Percentiles rank a stretch among this genome's conserved stretches.
These are phyloP conservation scores for Claviceps sp. DNA, from an alignment of 2,329 filamentous ascomycete species.

Conservation along the genomic window DNA sequence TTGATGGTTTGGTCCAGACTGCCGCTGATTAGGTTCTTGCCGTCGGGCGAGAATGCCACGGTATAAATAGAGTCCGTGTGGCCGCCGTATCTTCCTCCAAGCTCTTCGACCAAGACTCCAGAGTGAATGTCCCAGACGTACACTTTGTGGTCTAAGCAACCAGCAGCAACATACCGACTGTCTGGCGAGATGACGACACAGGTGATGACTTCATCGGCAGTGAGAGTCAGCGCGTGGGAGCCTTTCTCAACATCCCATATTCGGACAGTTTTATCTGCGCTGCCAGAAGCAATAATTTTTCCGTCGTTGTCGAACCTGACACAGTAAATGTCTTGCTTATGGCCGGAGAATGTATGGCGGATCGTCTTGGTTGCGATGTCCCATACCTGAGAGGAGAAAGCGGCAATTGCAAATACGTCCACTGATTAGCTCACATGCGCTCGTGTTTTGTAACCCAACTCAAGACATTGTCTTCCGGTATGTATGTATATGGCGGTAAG, in stretches of 20 bases:
- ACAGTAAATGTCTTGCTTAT: conserved; percentile 97
- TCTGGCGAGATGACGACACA: conserved; percentile 96
- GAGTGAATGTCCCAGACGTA: conserved; percentile 88
- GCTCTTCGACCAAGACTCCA: conserved; percentile 75
- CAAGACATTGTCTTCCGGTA: too few species aligned
- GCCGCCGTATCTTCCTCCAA: conserved; percentile 73
- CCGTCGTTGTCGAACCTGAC: conserved; percentile 90
- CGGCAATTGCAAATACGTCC: not conserved
- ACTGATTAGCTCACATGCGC: conserved; percentile 6
- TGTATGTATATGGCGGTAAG: not conserved
- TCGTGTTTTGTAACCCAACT: too few species aligned
- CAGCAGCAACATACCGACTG: conserved; percentile 85
- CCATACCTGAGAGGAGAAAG: conserved; percentile 55
- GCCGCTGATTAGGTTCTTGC: conserved; percentile 83
- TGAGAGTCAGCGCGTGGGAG: conserved; percentile 68
- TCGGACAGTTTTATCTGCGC: conserved; percentile 84
- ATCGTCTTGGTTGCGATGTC: conserved; percentile 77
- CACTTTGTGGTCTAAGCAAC: conserved; percentile 93
- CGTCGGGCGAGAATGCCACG: conserved; percentile 89
- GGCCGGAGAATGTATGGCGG: conserved; percentile 84
- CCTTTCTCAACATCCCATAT: conserved; percentile 91
- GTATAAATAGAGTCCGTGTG: conserved; percentile 96
- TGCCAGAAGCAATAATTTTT: conserved; percentile 86
- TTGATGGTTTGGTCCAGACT: conserved; percentile 97
- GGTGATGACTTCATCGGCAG: conserved; percentile 92